A percentile compares a stretch with the other conserved stretches of the same genome.
Evolutionary conservation across 371 early-diverging fungal species (phyloP).

Genomic region (Syncephalastrum racemosum): DNA sequence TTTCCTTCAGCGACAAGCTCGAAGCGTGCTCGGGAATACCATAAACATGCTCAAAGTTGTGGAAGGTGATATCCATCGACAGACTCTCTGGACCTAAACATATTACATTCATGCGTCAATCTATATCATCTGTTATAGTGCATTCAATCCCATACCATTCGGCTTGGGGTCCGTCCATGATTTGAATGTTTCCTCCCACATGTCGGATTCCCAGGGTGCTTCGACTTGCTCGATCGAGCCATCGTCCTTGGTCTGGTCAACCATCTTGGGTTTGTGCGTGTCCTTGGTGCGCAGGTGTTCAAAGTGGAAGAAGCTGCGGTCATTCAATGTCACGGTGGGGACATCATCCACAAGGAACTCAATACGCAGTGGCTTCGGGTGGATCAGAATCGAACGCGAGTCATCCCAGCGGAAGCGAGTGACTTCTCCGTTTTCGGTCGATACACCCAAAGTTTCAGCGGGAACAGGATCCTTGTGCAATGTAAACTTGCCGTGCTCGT

Average conservation of each 20-base stretch:
- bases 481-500: slow-evolving; percentile 63
- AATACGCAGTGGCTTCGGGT: slow-evolving; percentile 62
- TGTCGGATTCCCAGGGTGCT: slow-evolving; percentile 56
- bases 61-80: slow-evolving; percentile 91
- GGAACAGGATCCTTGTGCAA: slow-evolving; percentile 45
- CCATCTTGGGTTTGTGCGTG: slow-evolving; percentile 40
- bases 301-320: slow-evolving; percentile 80
- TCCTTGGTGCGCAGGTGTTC: slow-evolving; percentile 80
- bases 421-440: slow-evolving; percentile 15
- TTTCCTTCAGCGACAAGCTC: slow-evolving; percentile 79
- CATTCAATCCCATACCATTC: slow-evolving; percentile 62
- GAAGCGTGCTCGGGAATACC: slow-evolving; percentile 96
- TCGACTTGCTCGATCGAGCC: slow-evolving; percentile 44
- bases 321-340: slow-evolving; percentile 76
- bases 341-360: slow-evolving; percentile 63
- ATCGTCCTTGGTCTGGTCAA: slow-evolving; percentile 41
- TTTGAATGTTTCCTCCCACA: slow-evolving; percentile 90
- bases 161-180: slow-evolving; percentile 90
- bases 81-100: slow-evolving; percentile 83
- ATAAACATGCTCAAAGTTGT: slow-evolving; percentile 84
- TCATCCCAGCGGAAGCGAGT: slow-evolving; percentile 22
- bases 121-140: not conserved
- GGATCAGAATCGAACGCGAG: slow-evolving; percentile 48
- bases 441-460: slow-evolving; percentile 8
- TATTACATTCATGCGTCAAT: not conserved